Conservation (phyloP, 345 rosid species). For the Toxicodendron radicans region DNA sequence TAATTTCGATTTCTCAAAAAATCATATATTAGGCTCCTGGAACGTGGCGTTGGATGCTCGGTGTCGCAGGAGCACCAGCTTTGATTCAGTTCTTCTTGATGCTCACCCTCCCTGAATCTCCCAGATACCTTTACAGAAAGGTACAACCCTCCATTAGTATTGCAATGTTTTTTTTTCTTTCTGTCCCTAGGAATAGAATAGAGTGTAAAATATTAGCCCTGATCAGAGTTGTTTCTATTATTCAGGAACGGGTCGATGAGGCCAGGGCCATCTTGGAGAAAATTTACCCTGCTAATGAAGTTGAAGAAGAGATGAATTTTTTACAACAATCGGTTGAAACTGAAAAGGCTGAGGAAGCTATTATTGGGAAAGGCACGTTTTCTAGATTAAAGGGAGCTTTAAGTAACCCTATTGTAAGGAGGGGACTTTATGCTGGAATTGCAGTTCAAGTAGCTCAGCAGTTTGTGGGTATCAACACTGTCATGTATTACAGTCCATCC, state of each 20-base stretch:
- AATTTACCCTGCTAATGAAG: constrained; percentile 64
- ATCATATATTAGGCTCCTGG: constrained; percentile 46
- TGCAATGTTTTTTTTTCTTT: neutral
- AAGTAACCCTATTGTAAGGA: constrained; percentile 42
- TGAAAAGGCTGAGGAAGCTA: constrained; percentile 57
- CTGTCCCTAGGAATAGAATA: neutral
- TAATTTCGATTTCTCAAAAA: neutral
- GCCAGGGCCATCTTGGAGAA: constrained; percentile 61
- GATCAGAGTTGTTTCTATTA: neutral
- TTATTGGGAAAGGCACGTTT: constrained; percentile 40
- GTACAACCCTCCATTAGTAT: constrained; percentile 21
- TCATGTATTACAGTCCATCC: constrained; percentile 85
- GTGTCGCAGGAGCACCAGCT: constrained; percentile 69
- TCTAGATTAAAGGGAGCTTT: constrained; percentile 74
- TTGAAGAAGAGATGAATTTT: constrained; percentile 54
- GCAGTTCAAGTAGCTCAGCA: constrained; percentile 91
- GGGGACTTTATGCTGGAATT: constrained; percentile 80
- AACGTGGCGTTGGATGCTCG: constrained; percentile 98
- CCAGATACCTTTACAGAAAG: constrained; percentile 76
- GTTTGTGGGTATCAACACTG: constrained; percentile 87
- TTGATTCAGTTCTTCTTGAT: constrained; percentile 62
- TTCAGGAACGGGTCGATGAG: constrained; percentile 48
- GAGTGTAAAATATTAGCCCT: too few species aligned
- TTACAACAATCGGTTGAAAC: constrained; percentile 49
- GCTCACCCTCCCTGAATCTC: constrained; percentile 81